Base-by-base conservation (phyloP, 257 asterid species). In the Penstemon barbatus region DNA sequence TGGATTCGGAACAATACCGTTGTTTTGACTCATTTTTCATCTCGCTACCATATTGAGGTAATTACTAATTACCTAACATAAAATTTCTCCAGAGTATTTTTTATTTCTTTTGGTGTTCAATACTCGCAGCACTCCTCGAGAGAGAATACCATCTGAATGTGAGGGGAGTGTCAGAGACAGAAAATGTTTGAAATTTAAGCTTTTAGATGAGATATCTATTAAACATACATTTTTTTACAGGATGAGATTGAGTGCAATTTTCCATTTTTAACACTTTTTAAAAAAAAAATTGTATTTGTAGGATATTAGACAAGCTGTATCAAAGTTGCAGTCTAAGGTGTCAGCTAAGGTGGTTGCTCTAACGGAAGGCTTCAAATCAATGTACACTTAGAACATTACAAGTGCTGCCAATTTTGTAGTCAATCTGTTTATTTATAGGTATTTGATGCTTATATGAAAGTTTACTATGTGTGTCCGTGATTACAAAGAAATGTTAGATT, bases 1-100 rank as follows among this genome's bases (percentile, higher is more conserved):
- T 90, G 96, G 99, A 88, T 93, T 75, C 85, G 95, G 72, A 93
- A 81, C 78, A 81, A 88, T 71, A 51, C 96, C 38, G n/a, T 93
- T 33, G 80, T 93, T 48, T 75, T 93, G 87, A 84, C 96, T 68
- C 97, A 93, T 79, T 93, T 90, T 84, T 93, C 97, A 42, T 74
- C 99, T 68, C 99, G 97, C 74, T 90, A 90, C 81, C 82, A 73
- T 75, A 62, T 80, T 45, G 96, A 93, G 99, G 98, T 93, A 85
- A 77, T 71, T n/a, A 37, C 64, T 25, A 25, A 25, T 25, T 25
- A 25, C 33, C 33, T 25, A 25, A 25, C 33, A 8, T 12, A 48
- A 57, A 56, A 6, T 33, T 4, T 45, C 39, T 54, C 45, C 58
- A 38, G 56, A 45, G 13, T 37, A 37, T 25, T 25, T 1, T 25